Evolutionary conservation across 352 stramenopile species (phyloP).

Genomic region (Phytophthora boehmeriae): DNA sequence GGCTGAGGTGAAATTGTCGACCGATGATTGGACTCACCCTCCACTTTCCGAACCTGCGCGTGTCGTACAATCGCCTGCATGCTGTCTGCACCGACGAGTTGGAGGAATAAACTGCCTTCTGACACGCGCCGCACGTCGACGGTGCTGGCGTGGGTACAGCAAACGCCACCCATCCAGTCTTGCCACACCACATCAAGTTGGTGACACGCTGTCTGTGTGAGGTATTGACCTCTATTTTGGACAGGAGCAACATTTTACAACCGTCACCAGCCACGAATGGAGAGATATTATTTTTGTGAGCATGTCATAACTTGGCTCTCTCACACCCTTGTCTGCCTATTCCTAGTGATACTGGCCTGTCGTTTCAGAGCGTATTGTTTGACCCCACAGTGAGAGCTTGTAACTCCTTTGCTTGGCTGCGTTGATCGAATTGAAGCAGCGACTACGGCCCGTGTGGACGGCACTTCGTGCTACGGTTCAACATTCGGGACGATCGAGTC

Average conservation of each 20-base stretch:
- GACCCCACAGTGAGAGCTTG: constrained; percentile 4
- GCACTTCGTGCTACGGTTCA: constrained; percentile 30
- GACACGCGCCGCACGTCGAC: constrained; percentile 56
- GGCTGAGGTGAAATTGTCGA: constrained; percentile 21
- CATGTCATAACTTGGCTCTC: neutral
- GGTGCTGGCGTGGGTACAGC: constrained; percentile 42
- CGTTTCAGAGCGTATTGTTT: constrained; percentile 16
- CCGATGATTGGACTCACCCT: constrained; percentile 39
- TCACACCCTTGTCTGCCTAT: constrained; percentile 9
- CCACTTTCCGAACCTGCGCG: constrained; percentile 51
- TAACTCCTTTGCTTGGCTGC: constrained; percentile 22
- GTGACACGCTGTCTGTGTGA: neutral
- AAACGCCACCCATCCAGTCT: constrained; percentile 54
- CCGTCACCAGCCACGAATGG: too few species aligned
- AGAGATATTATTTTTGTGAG: constrained; percentile 6
- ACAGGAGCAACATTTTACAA: too few species aligned
- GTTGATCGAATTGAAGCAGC: constrained; percentile 14
- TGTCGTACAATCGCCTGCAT: constrained; percentile 53
- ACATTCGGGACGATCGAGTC: constrained; percentile 19
- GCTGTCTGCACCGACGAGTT: constrained; percentile 60
- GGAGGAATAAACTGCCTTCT: constrained; percentile 63
- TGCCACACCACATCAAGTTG: constrained; percentile 22
- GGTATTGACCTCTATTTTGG: too few species aligned
- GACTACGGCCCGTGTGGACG: constrained; percentile 14
- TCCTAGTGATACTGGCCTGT: constrained; percentile 14